These are phyloP conservation scores for Heterobasidion occidentale DNA, from an alignment of 1,284 basidiomycete species.

Conservation along the genomic window DNA sequence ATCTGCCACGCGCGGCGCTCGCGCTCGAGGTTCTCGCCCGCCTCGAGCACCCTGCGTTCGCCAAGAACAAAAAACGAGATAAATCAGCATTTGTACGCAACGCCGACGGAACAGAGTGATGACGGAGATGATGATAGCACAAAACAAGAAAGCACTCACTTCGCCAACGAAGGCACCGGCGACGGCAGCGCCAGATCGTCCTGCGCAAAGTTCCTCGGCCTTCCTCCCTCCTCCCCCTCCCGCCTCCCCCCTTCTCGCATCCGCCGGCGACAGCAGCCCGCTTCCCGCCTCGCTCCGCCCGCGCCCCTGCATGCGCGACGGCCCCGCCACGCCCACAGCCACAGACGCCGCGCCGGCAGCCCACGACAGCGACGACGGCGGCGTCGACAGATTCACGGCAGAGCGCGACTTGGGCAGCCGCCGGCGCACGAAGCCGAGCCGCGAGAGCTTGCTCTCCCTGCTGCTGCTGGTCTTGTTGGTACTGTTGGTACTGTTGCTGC, in stretches of 20 bases:
- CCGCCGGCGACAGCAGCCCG: too few species aligned
- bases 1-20: constrained; percentile 60
- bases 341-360: too few species aligned
- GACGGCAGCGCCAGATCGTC: constrained; percentile 54
- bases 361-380: not conserved
- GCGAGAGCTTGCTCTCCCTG: not conserved
- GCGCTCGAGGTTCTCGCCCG: constrained; percentile 47
- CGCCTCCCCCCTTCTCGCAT: not conserved
- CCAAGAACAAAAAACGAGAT: not conserved
- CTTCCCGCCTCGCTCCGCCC: too few species aligned
- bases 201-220: constrained; percentile 43
- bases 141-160: constrained; percentile 29
- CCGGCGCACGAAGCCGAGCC: constrained; percentile 17
- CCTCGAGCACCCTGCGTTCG: constrained; percentile 49
- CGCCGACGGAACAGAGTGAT: not conserved
- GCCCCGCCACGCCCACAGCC: not conserved
- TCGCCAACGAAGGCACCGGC: constrained; percentile 51
- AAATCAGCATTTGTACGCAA: not conserved
- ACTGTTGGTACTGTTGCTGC: not conserved
- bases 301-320: not conserved
- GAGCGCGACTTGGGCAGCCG: constrained; percentile 42
- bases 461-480: not conserved
- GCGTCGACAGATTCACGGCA: constrained; percentile 24
- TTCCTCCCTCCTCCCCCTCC: not conserved
- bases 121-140: not conserved